Conservation (phyloP, 1,284 basidiomycete genomes). For the Coniophora puteana region DNA sequence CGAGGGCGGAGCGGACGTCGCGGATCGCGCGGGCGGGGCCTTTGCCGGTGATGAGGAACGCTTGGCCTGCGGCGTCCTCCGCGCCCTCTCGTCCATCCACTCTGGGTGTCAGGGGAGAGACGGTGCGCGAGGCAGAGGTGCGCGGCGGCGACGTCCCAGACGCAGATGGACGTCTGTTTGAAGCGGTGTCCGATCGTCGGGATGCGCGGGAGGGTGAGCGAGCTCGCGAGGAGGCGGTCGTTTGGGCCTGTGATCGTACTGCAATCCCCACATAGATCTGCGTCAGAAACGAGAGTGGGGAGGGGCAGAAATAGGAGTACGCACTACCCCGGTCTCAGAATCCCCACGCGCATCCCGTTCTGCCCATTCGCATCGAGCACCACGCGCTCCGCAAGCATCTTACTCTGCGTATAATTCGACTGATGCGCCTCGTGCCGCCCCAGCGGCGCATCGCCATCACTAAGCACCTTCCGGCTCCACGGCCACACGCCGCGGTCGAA, state of each 20-base stretch:
- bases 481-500: slow-evolving; percentile 15
- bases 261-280: background rate
- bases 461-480: slow-evolving; percentile 12
- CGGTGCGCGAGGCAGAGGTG: slow-evolving; percentile 30
- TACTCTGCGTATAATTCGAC: slow-evolving; percentile 28
- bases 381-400: slow-evolving; percentile 28
- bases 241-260: slow-evolving; percentile 33
- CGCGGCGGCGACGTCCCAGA: slow-evolving; percentile 33
- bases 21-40: slow-evolving; percentile 27
- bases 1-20: slow-evolving; percentile 14
- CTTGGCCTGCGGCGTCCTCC: slow-evolving; percentile 25
- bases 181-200: slow-evolving; percentile 28
- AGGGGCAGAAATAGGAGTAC: slow-evolving; percentile 6
- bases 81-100: too few species aligned
- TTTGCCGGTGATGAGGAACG: slow-evolving; percentile 30
- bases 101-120: too few species aligned
- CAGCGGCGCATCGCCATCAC: slow-evolving; percentile 24
- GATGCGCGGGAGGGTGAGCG: slow-evolving; percentile 24
- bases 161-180: slow-evolving; percentile 28
- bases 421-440: slow-evolving; percentile 11
- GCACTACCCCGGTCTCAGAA: slow-evolving; percentile 30
- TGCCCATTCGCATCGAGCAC: slow-evolving; percentile 23
- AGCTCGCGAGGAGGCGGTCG: slow-evolving; percentile 28
- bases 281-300: background rate
- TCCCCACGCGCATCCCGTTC: slow-evolving; percentile 23